These are phyloP conservation scores for Mollisiaceae sp. DNA, from an alignment of 2,329 filamentous ascomycete species.

Conservation along the genomic window DNA sequence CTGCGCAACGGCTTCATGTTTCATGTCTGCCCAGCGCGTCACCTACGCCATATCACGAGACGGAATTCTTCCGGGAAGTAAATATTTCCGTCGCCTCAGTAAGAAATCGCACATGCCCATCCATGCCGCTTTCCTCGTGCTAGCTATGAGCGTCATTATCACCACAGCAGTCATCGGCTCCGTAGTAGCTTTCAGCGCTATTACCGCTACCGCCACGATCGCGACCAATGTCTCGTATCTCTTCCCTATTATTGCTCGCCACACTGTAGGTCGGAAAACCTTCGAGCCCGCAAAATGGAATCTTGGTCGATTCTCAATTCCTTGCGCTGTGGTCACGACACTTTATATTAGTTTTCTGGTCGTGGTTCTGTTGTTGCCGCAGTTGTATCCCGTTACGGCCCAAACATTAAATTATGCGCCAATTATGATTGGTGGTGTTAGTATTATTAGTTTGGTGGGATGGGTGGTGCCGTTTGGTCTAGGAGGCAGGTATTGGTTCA, in stretches of 20 bases:
- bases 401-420: slow-evolving; percentile 48
- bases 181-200: slow-evolving; percentile 45
- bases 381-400: slow-evolving; percentile 46
- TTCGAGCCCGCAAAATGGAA: slow-evolving; percentile 46
- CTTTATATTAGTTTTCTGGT: slow-evolving; percentile 46
- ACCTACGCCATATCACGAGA: slow-evolving; percentile 49
- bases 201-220: slow-evolving; percentile 47
- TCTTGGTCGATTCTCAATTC: slow-evolving; percentile 40
- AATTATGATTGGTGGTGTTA: slow-evolving; percentile 46
- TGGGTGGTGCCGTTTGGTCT: slow-evolving; percentile 45
- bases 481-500: slow-evolving; percentile 46
- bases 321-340: slow-evolving; percentile 40
- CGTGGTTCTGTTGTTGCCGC: slow-evolving; percentile 45
- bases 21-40: slow-evolving; percentile 48
- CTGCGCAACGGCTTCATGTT: slow-evolving; percentile 45
- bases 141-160: slow-evolving; percentile 42
- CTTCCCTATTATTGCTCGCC: slow-evolving; percentile 47
- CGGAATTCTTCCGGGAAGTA: slow-evolving; percentile 46
- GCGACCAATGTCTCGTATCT: slow-evolving; percentile 47
- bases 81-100: slow-evolving; percentile 44
- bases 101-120: slow-evolving; percentile 43
- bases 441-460: slow-evolving; percentile 43
- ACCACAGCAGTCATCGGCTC: slow-evolving; percentile 46
- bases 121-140: slow-evolving; percentile 45
- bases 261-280: slow-evolving; percentile 44